A percentile compares a stretch with the other conserved stretches of the same genome.
These are phyloP conservation scores for Xylariaceae sp. DNA, from an alignment of 2,329 filamentous ascomycete genomes.

Conservation along the genomic window DNA sequence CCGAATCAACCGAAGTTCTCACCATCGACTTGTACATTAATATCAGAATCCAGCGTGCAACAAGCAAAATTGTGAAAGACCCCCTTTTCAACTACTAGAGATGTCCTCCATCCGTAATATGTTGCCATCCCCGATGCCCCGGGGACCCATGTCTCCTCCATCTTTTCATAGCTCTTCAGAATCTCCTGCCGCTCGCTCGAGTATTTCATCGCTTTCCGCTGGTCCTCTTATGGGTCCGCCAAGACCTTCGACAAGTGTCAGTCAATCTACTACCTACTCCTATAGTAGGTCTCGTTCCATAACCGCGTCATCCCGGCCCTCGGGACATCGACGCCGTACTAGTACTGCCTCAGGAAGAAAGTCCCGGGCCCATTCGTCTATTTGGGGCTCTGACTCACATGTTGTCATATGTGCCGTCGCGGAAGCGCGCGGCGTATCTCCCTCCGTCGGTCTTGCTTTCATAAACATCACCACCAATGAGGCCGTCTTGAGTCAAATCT, in stretches of 20 bases:
- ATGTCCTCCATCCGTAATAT: not conserved
- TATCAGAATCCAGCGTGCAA: too few species aligned
- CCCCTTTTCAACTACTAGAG: not conserved
- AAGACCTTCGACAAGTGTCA: constrained; percentile 25
- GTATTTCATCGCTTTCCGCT: constrained; percentile 22
- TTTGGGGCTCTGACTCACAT: constrained; percentile 52
- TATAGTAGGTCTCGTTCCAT: constrained; percentile 25
- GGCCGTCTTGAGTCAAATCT: constrained; percentile 82
- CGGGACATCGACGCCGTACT: constrained; percentile 24
- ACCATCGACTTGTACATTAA: not conserved
- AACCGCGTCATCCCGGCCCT: constrained; percentile 28
- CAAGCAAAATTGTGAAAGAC: not conserved
- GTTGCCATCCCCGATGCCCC: not conserved
- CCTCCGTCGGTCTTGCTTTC: constrained; percentile 80
- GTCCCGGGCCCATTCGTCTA: constrained; percentile 40
- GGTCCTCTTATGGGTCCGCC: constrained; percentile 12
- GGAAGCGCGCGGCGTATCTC: constrained; percentile 82
- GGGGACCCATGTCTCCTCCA: not conserved
- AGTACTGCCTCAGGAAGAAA: constrained; percentile 44
- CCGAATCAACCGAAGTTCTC: not conserved
- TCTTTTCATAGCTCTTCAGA: constrained; percentile 9
- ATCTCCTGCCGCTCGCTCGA: constrained; percentile 17
- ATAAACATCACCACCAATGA: constrained; percentile 83
- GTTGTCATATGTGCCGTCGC: constrained; percentile 83
- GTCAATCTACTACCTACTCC: constrained; percentile 29